Percentiles rank a stretch among this genome's conserved stretches.
Conservation (phyloP, 2,329 filamentous ascomycete species). For the Chrysosphaeria jannelii region DNA sequence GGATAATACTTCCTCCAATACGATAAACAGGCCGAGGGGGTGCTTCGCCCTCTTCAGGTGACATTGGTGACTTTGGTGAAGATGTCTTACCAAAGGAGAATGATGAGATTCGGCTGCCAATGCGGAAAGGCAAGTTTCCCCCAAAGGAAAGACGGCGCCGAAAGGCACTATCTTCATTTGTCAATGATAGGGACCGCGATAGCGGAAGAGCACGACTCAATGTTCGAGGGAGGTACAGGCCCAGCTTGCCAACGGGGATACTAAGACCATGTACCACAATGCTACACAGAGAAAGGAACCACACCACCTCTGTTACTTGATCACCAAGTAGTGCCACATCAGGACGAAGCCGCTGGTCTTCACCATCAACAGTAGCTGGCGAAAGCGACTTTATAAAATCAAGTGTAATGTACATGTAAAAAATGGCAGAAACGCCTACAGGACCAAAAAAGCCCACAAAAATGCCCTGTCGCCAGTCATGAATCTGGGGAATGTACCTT, state of each 20-base stretch:
- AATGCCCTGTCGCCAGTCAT: conserved; percentile 39
- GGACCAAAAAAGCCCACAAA: conserved; percentile 88
- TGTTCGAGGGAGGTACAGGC: conserved; percentile 29
- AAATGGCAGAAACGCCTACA: conserved; percentile 73
- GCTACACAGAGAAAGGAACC: conserved; percentile 63
- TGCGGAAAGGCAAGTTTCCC: conserved; percentile 6
- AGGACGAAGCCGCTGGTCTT: conserved; percentile 14
- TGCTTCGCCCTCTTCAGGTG: too few species aligned
- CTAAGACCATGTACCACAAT: conserved; percentile 63
- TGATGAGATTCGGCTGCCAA: conserved; percentile 7
- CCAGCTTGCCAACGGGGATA: conserved; percentile 44
- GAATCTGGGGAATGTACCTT: conserved; percentile 50
- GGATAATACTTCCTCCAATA: conserved; percentile 13
- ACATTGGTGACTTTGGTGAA: too few species aligned
- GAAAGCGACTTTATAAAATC: conserved; percentile 38
- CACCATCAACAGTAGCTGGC: conserved; percentile 7
- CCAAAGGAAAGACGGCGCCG: conserved; percentile 2
- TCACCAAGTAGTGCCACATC: conserved; percentile 39
- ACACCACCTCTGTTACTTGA: conserved; percentile 41
- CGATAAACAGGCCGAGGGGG: conserved; percentile 8
- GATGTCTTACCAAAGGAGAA: neutral
- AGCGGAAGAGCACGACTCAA: conserved; percentile 16
- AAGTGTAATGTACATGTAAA: conserved; percentile 57
- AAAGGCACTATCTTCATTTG: neutral
- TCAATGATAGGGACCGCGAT: conserved; percentile 1